These are phyloP conservation scores for Beauveria sp. DNA, from an alignment of 2,329 filamentous ascomycete genomes.

Conservation along the genomic window DNA sequence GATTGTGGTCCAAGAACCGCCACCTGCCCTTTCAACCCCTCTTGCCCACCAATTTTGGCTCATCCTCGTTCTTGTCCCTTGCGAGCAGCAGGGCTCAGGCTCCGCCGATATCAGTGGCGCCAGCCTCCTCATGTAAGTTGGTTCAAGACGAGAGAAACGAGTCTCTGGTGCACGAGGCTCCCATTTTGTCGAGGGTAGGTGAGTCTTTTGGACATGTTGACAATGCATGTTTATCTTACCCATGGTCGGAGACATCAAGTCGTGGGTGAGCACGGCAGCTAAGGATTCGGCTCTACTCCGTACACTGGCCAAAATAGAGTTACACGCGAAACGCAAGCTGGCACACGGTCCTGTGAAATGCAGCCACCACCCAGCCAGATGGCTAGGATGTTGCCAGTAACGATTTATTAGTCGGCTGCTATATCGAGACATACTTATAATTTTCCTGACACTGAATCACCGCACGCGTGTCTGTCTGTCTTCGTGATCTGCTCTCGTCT, in stretches of 20 bases:
- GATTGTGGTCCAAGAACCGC: not conserved
- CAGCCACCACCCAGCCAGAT: not conserved
- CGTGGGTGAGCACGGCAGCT: not conserved
- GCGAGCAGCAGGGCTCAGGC: not conserved
- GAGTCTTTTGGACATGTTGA: not conserved
- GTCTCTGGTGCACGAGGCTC: not conserved
- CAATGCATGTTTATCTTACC: not conserved
- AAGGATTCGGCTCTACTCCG: not conserved
- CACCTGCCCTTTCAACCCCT: conserved; percentile 3
- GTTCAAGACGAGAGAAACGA: not conserved
- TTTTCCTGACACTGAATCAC: not conserved
- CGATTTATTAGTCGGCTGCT: not conserved
- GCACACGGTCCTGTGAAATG: not conserved
- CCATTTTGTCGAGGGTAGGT: not conserved
- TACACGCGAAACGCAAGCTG: conserved; percentile 7
- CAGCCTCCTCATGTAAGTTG: not conserved
- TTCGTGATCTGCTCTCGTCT: no score
- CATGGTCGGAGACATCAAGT: not conserved
- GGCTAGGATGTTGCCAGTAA: not conserved
- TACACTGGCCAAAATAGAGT: conserved; percentile 2
- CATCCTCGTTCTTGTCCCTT: not conserved
- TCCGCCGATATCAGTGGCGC: not conserved
- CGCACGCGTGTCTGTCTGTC: not conserved
- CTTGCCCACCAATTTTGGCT: not conserved
- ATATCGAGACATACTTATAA: not conserved